A percentile compares a stretch with the other conserved stretches of the same genome.
Conservation (phyloP, 2,329 filamentous ascomycete species). For the Paraconiothyrium brasiliense region DNA sequence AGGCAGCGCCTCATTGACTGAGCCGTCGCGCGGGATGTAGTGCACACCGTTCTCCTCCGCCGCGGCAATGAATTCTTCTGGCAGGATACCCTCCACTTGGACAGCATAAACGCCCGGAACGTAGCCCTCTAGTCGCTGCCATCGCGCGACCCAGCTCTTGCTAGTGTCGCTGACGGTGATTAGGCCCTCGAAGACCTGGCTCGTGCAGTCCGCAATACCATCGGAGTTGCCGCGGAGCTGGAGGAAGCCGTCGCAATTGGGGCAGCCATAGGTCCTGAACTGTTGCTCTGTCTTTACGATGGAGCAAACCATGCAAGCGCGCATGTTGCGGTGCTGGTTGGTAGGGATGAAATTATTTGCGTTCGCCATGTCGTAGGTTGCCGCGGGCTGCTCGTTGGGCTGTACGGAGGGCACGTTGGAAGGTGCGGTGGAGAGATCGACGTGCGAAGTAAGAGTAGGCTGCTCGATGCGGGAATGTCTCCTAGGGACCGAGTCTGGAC, state of each 20-base stretch:
- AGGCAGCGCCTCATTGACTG: slow-evolving; percentile 48
- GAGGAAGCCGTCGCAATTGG: slow-evolving; percentile 95
- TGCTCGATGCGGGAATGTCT: slow-evolving; percentile 1
- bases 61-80: slow-evolving; percentile 64
- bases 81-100: slow-evolving; percentile 85
- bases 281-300: slow-evolving; percentile 85
- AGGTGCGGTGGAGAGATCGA: slow-evolving; percentile 1
- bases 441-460: not conserved
- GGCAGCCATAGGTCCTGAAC: slow-evolving; percentile 88
- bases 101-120: slow-evolving; percentile 91
- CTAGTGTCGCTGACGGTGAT: slow-evolving; percentile 85
- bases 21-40: slow-evolving; percentile 63
- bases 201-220: slow-evolving; percentile 90
- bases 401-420: slow-evolving; percentile 1
- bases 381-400: slow-evolving; percentile 29
- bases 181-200: slow-evolving; percentile 92
- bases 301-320: slow-evolving; percentile 98
- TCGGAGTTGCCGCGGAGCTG: slow-evolving; percentile 82
- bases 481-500: not conserved
- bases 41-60: slow-evolving; percentile 68
- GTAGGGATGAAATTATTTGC: slow-evolving; percentile 74
- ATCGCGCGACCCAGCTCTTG: slow-evolving; percentile 93
- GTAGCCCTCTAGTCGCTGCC: slow-evolving; percentile 90
- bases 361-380: slow-evolving; percentile 43
- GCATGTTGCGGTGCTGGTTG: slow-evolving; percentile 82